Conservation (phyloP, 371 early-diverging fungal genomes). For the Mortierella sp. region DNA sequence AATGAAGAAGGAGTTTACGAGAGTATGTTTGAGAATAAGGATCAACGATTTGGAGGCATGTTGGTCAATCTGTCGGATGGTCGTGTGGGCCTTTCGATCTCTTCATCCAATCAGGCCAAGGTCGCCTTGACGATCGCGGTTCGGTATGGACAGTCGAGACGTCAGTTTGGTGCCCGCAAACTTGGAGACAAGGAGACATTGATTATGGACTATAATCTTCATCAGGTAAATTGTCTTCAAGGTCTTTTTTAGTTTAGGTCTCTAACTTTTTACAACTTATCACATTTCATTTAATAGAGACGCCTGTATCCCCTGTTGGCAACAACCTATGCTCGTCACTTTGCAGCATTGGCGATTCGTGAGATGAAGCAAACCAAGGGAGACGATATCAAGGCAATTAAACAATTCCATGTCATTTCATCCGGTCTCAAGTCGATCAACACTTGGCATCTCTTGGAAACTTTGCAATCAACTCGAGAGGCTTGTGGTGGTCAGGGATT, state of each 20-base stretch:
- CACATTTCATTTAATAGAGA: neutral
- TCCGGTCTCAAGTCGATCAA: slow-evolving; percentile 19
- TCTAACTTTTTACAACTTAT: neutral
- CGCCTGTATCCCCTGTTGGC: slow-evolving; percentile 21
- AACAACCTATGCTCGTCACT: slow-evolving; percentile 14
- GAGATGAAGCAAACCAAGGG: neutral
- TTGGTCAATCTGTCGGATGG: slow-evolving; percentile 25
- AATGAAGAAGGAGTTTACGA: slow-evolving; percentile 18
- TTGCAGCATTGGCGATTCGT: slow-evolving; percentile 5
- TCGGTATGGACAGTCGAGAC: slow-evolving; percentile 9
- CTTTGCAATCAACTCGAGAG: slow-evolving; percentile 16
- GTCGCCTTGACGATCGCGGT: slow-evolving; percentile 18
- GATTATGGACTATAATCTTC: slow-evolving; percentile 27
- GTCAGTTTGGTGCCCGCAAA: slow-evolving; percentile 16
- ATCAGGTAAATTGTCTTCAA: slow-evolving; percentile 3
- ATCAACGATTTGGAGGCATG: slow-evolving; percentile 18
- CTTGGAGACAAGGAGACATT: slow-evolving; percentile 6
- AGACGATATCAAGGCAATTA: slow-evolving; percentile 1
- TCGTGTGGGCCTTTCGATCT: slow-evolving; percentile 7
- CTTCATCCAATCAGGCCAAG: slow-evolving; percentile 13
- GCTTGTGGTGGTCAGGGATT: slow-evolving; percentile 29
- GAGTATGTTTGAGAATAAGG: slow-evolving; percentile 14
- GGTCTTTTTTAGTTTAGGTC: neutral
- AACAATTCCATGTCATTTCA: slow-evolving; percentile 22
- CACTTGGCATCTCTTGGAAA: slow-evolving; percentile 24